These are phyloP conservation scores for Fistulinella staudtii DNA, from an alignment of 1,284 basidiomycete species.

Conservation along the genomic window DNA sequence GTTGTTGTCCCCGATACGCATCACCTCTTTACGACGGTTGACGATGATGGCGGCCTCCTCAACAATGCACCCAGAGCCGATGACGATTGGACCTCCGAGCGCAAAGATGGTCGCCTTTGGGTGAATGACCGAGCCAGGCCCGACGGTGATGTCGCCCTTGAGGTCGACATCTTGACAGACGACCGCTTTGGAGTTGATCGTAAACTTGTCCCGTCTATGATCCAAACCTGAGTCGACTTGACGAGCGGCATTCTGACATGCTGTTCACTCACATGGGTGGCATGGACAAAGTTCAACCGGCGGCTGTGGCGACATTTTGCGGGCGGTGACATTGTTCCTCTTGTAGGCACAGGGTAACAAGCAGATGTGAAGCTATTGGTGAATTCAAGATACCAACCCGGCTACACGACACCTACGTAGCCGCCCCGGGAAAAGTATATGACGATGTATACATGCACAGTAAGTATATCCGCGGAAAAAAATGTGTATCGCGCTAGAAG, in stretches of 20 bases:
- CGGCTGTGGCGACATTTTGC: too few relatives aligned
- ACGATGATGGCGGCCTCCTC: constrained; percentile 89
- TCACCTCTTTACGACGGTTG: constrained; percentile 81
- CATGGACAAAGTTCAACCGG: constrained; percentile 13
- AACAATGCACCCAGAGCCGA: constrained; percentile 86
- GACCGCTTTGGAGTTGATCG: constrained; percentile 77
- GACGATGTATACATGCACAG: neutral
- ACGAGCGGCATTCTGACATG: neutral
- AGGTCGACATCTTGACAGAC: constrained; percentile 87
- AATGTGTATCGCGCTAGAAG: neutral
- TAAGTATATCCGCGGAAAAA: neutral
- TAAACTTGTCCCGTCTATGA: constrained; percentile 68
- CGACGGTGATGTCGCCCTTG: constrained; percentile 88
- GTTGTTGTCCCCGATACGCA: constrained; percentile 90
- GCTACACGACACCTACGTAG: too few relatives aligned
- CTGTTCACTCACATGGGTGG: constrained; percentile 27
- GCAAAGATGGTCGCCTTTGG: constrained; percentile 91
- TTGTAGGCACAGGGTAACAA: too few relatives aligned
- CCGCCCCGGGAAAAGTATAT: too few relatives aligned
- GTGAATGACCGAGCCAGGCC: constrained; percentile 88
- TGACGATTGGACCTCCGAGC: constrained; percentile 79
- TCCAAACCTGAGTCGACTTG: constrained; percentile 1
- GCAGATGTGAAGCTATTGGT: too few relatives aligned
- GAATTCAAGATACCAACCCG: too few relatives aligned
- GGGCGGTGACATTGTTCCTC: too few relatives aligned